A percentile compares a stretch with the other conserved stretches of the same genome.
phyloP scores from a whole-genome alignment of 768 basidiomycete species.

The Hericium rajendrae region DNA sequence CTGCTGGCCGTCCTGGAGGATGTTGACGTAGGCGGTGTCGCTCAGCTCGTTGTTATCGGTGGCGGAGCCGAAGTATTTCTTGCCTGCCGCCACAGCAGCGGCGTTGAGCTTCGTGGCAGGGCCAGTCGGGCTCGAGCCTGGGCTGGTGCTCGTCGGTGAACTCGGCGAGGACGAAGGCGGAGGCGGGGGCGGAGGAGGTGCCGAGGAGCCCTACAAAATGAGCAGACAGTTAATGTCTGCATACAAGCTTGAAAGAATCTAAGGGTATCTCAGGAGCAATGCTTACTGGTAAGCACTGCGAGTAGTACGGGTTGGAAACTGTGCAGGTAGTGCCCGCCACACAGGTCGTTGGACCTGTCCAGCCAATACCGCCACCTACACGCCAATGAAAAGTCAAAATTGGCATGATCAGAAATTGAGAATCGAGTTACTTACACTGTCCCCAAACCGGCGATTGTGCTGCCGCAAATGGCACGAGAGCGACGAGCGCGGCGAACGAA shows the following conservation, averaged over 20 bases:
- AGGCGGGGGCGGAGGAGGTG: not conserved
- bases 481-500: slow-evolving; percentile 5
- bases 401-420: not conserved
- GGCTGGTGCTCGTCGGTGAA: not conserved
- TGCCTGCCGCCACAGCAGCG: slow-evolving; percentile 16
- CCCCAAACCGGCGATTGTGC: slow-evolving; percentile 14
- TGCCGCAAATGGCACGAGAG: slow-evolving; percentile 4
- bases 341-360: slow-evolving; percentile 28
- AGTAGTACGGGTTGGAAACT: slow-evolving; percentile 31
- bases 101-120: not conserved
- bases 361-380: slow-evolving; percentile 27
- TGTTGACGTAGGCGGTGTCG: slow-evolving; percentile 28
- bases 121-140: not conserved
- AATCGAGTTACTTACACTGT: slow-evolving; percentile 7
- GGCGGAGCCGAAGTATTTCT: slow-evolving; percentile 39
- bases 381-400: not conserved
- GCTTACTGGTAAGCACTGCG: slow-evolving; percentile 30
- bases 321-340: slow-evolving; percentile 30
- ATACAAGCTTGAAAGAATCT: not conserved
- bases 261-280: not conserved
- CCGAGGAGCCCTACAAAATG: not conserved
- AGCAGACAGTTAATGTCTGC: not conserved
- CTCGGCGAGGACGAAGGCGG: not conserved
- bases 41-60: slow-evolving; percentile 38
- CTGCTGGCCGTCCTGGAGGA: slow-evolving; percentile 25